phyloP scores from a whole-genome alignment of 306 rosid genomes.

The Mimosa pudica region DNA sequence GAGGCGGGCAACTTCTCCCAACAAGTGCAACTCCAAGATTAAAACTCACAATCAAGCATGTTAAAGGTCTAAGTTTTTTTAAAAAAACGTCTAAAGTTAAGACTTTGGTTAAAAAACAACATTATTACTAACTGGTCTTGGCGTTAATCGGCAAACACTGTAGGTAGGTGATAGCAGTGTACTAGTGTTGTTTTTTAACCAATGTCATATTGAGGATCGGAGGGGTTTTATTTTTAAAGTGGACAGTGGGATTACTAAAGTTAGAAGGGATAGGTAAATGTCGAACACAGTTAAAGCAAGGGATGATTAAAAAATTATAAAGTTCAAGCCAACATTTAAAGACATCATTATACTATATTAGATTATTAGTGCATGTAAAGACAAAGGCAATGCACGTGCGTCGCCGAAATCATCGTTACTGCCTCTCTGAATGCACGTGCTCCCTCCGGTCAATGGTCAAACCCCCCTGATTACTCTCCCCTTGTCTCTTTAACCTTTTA shows the following conservation, averaged over 20 bases:
- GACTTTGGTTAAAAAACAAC: too few species aligned
- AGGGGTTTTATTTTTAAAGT: slow-evolving; percentile 18
- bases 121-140: too few species aligned
- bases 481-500: slow-evolving; percentile 31
- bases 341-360: slow-evolving; percentile 66
- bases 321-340: slow-evolving; percentile 45
- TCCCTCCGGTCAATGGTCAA: slow-evolving; percentile 81
- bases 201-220: neutral
- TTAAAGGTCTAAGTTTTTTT: too few species aligned
- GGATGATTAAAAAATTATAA: slow-evolving; percentile 2
- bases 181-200: too few species aligned
- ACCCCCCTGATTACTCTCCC: slow-evolving; percentile 43
- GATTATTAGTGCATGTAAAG: slow-evolving; percentile 56
- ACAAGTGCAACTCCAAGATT: too few species aligned
- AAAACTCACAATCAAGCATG: too few species aligned
- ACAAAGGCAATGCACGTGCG: slow-evolving; percentile 76
- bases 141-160: too few species aligned
- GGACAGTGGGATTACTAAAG: slow-evolving; percentile 28
- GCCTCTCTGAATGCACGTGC: slow-evolving; percentile 69
- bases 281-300: neutral
- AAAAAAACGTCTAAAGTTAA: too few species aligned
- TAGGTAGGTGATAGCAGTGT: too few species aligned
- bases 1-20: too few species aligned
- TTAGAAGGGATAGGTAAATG: slow-evolving; percentile 3
- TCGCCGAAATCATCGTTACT: slow-evolving; percentile 68